phyloP scores from a whole-genome alignment of 768 basidiomycete genomes.

The Tylopilus rubrobrunneus region DNA sequence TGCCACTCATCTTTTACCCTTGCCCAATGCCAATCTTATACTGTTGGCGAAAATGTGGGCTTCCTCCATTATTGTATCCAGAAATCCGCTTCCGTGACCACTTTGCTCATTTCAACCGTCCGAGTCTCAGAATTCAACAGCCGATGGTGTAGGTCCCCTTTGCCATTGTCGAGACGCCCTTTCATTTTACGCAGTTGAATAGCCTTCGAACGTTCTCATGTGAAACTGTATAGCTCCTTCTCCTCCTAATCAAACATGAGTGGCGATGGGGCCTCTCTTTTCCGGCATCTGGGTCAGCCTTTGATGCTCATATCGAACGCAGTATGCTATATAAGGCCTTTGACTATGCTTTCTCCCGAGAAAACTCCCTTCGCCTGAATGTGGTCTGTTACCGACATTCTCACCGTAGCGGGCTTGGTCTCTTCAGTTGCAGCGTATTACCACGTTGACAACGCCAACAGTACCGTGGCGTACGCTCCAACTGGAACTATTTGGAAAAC shows the following conservation, averaged over 20 bases:
- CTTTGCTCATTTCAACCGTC: no score
- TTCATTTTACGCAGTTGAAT: neutral
- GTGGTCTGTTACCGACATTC: neutral
- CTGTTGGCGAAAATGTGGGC: no score
- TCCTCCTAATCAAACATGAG: neutral
- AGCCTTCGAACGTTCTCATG: neutral
- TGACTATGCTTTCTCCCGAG: neutral
- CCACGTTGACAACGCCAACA: constrained; percentile 12
- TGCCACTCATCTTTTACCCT: no score
- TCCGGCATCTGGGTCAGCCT: neutral
- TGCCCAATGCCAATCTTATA: no score
- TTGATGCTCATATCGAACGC: neutral
- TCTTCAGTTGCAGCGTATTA: constrained; percentile 7
- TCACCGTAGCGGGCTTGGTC: neutral
- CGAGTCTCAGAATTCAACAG: no score
- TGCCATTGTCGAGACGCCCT: neutral
- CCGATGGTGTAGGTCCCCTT: no score
- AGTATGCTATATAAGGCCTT: neutral
- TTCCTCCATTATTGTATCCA: no score
- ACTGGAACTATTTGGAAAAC: neutral
- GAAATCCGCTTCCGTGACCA: no score
- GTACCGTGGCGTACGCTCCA: constrained; percentile 2
- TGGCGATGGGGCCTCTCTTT: neutral
- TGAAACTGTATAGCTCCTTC: neutral
- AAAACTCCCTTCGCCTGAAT: neutral